phyloP scores from a whole-genome alignment of 305 asterid genomes.

The Fraxinus paxiana region DNA sequence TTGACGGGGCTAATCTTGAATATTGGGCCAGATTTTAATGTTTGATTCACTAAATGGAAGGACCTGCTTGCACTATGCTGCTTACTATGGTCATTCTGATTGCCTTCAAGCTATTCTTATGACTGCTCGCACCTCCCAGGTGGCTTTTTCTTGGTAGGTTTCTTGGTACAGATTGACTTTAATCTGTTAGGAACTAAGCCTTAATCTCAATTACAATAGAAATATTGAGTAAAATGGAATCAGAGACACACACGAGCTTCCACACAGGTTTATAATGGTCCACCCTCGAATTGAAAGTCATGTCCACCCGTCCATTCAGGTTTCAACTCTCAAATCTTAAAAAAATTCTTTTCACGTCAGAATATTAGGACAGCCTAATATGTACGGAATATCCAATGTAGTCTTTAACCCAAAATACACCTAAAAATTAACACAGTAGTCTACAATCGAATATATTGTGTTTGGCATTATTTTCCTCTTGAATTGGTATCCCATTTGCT shows the following conservation, averaged over 20 bases:
- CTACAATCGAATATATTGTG: not conserved
- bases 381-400: not conserved
- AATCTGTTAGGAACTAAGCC: not conserved
- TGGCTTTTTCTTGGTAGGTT: conserved; percentile 76
- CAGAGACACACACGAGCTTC: not conserved
- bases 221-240: not conserved
- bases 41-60: conserved; percentile 82
- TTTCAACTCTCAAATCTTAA: not conserved
- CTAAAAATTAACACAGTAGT: not conserved
- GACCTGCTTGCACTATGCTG: conserved; percentile 96
- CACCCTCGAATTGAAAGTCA: not conserved
- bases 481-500: not conserved
- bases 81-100: conserved; percentile 81
- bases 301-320: not conserved
- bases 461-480: not conserved
- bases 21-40: conserved; percentile 66
- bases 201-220: not conserved
- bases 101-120: conserved; percentile 72
- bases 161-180: not conserved
- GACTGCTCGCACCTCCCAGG: conserved; percentile 66
- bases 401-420: not conserved
- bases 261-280: not conserved
- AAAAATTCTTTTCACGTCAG: not conserved
- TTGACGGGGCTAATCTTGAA: conserved; percentile 22
- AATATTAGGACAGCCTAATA: not conserved